Conservation (phyloP, 371 early-diverging fungal species). For the Rhizopus delemar region DNA sequence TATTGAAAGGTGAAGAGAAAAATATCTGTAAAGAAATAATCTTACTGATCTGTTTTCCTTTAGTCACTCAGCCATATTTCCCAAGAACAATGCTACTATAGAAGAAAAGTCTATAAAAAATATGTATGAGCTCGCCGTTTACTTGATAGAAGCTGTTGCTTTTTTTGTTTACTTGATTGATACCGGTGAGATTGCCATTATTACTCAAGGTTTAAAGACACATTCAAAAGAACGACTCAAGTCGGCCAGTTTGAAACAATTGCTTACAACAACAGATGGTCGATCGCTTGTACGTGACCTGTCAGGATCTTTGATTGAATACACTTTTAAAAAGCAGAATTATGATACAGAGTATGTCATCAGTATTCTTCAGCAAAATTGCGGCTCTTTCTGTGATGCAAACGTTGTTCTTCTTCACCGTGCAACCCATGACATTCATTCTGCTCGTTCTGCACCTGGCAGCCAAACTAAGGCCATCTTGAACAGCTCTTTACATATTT, state of each 20-base stretch:
- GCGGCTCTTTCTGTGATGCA: constrained; percentile 67
- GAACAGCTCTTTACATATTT: constrained; percentile 53
- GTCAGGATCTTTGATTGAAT: constrained; percentile 12
- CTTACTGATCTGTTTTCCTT: neutral
- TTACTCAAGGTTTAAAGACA: constrained; percentile 10
- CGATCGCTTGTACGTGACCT: constrained; percentile 13
- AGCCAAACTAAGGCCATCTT: constrained; percentile 52
- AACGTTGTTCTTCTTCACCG: constrained; percentile 63
- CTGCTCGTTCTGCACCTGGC: constrained; percentile 35
- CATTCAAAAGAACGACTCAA: neutral
- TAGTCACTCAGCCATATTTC: constrained; percentile 4
- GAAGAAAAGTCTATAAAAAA: constrained; percentile 8
- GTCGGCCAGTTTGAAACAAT: constrained; percentile 1
- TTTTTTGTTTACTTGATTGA: constrained; percentile 22
- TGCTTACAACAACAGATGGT: constrained; percentile 21
- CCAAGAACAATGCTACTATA: neutral
- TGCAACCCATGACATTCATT: constrained; percentile 33
- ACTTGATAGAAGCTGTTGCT: constrained; percentile 13
- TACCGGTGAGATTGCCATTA: constrained; percentile 5
- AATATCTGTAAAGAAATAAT: neutral
- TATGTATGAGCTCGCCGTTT: constrained; percentile 8
- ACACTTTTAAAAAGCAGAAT: constrained; percentile 8
- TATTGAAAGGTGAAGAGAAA: constrained; percentile 9
- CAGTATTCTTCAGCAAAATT: constrained; percentile 60
- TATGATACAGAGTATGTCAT: constrained; percentile 15